Conservation (phyloP, 2,329 filamentous ascomycete species). For the Gaeumannomyces tritici region DNA sequence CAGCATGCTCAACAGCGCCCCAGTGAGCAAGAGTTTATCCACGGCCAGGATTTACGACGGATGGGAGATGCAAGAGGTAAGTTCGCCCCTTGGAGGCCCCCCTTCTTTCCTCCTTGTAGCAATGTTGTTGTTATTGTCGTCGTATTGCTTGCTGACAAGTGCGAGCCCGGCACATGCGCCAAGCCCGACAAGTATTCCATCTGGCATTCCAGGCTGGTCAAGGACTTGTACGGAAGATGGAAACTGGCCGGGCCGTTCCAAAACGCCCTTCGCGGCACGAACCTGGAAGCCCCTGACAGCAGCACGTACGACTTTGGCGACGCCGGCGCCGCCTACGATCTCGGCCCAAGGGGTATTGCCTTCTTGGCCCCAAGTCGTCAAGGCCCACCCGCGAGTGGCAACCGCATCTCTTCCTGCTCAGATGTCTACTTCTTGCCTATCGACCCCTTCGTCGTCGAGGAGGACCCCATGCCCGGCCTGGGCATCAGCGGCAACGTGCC, state of each 20-base stretch:
- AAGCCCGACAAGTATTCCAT: conserved; percentile 22
- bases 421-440: conserved; percentile 23
- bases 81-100: conserved; percentile 6
- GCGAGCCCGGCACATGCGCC: conserved; percentile 20
- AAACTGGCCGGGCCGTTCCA: conserved; percentile 17
- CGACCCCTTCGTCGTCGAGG: conserved; percentile 18
- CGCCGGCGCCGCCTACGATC: conserved; percentile 18
- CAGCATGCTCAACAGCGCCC: conserved; percentile 18
- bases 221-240: conserved; percentile 15
- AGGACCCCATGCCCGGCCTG: conserved; percentile 10
- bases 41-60: conserved; percentile 24
- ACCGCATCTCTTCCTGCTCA: conserved; percentile 6
- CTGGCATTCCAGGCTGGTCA: conserved; percentile 26
- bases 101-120: neutral
- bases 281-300: conserved; percentile 20
- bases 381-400: conserved; percentile 7
- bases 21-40: conserved; percentile 7
- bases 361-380: conserved; percentile 19
- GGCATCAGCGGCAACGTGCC: conserved; percentile 1
- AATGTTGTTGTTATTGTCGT: too few species aligned
- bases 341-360: conserved; percentile 22
- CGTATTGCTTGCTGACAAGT: conserved; percentile 12
- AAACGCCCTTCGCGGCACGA: conserved; percentile 20
- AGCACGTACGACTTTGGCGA: conserved; percentile 16
- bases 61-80: conserved; percentile 21